Conservation (phyloP, 345 rosid genomes). For the Citrus cavaleriei region DNA sequence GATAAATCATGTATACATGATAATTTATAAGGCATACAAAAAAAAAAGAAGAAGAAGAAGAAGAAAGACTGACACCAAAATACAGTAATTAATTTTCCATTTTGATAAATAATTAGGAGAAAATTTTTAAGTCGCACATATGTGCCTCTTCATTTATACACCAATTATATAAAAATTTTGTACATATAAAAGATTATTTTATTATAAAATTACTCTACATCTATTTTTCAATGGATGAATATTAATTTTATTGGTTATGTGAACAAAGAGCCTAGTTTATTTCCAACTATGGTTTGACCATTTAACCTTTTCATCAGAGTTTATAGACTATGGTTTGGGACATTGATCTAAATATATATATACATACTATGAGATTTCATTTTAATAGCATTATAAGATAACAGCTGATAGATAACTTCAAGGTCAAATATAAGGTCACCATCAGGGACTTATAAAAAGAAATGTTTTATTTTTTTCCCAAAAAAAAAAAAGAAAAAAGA, state of each 20-base stretch:
- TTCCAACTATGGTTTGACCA: not conserved
- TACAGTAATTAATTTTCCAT: not conserved
- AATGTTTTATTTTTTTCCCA: not conserved
- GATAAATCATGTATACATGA: too few species aligned
- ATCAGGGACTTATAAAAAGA: slow-evolving; percentile 15
- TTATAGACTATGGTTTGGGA: not conserved
- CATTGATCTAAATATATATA: not conserved
- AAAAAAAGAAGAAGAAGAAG: not conserved
- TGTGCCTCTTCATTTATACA: too few species aligned
- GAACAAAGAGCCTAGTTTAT: not conserved
- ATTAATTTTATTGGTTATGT: too few species aligned
- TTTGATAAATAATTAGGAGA: too few species aligned
- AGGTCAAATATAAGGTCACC: slow-evolving; percentile 40
- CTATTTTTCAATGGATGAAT: too few species aligned
- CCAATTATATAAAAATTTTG: too few species aligned
- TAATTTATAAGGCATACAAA: too few species aligned
- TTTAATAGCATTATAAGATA: slow-evolving; percentile 4
- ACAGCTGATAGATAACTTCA: slow-evolving; percentile 28
- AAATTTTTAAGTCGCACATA: too few species aligned
- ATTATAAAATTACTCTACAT: too few species aligned
- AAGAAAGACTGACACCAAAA: not conserved
- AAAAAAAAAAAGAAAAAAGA: not conserved
- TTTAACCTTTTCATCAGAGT: not conserved
- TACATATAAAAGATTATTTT: too few species aligned
- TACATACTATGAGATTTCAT: not conserved